Base-by-base conservation (phyloP, 1,139 yeast species). In the Saccharomyces hybrid region DNA sequence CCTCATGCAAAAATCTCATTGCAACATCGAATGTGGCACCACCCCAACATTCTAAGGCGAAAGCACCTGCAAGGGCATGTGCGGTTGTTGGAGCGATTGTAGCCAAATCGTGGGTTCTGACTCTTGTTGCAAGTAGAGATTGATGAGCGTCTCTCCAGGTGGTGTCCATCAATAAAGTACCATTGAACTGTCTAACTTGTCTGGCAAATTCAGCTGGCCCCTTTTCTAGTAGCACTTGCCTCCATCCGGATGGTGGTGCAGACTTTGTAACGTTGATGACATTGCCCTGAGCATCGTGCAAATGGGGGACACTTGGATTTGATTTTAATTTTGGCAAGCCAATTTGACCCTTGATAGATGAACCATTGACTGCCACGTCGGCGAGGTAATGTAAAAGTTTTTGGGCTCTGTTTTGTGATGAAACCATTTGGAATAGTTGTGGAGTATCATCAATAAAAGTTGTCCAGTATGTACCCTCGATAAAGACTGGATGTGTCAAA, bases 91-190 rank as follows among this genome's bases (percentile, higher is more conserved):
- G 91, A 23, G 98, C 98, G 75, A 93, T 88, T 63, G 89, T 88
- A 56, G 86, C 76, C 68, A 91, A 77, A 72, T 91, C 99, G 65
- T 87, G 81, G 32, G 98, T 93, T 75, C 99, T 84, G 48, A 91
- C 95, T 74, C 98, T 86, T 48, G 99, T 91, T 9, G 99, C 99
- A 67, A 91, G 79, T 63, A 91, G 77, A 14, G 97, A 89, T 78
- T 91, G 99, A 74, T 93, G 98, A 47, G 98, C 98, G 74, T 91
- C 99, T 82, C 99, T 88, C 99, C 99, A 91, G 14, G 99, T 91
- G 55, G 99, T 91, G 72, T 91, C 99, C 86, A 93, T 93, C 64
- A 91, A 75, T 71, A 91, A 78, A 60, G 95, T 84, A 66, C 98
- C 98, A 54, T 88, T 77, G 74, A 83, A 84, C 38, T 75, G 72